phyloP scores from a whole-genome alignment of 805 yeast genomes.

The Saccharomycopsis olivae region DNA sequence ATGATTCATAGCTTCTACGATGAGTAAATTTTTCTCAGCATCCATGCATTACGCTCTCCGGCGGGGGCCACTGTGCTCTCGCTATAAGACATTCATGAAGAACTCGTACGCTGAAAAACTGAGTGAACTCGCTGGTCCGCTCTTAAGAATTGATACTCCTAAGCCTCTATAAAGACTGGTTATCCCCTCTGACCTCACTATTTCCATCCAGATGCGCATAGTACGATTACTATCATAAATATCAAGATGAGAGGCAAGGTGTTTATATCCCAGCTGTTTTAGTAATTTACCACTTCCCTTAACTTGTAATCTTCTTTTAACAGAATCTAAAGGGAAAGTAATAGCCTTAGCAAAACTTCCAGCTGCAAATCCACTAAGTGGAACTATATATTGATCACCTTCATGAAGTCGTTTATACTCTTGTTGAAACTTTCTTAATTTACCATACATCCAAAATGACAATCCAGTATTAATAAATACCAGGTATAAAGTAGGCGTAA shows the following conservation, averaged over 20 bases:
- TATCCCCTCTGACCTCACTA: constrained; percentile 13
- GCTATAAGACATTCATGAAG: no score
- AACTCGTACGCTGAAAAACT: constrained; percentile 17
- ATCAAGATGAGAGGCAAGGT: constrained; percentile 3
- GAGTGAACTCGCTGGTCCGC: constrained; percentile 18
- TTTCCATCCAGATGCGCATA: constrained; percentile 1
- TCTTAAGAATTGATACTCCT: constrained; percentile 15
- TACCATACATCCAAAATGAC: constrained; percentile 15
- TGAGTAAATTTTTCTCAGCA: no score
- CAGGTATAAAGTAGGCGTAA: constrained; percentile 29
- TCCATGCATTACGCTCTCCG: no score
- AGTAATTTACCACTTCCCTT: constrained; percentile 23
- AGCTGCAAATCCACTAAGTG: constrained; percentile 61
- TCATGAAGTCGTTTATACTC: constrained; percentile 4
- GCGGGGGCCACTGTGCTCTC: no score
- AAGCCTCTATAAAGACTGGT: constrained; percentile 15
- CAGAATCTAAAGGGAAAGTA: constrained; percentile 79
- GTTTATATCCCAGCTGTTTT: constrained; percentile 3
- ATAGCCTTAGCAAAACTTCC: constrained; percentile 64
- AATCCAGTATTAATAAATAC: constrained; percentile 16
- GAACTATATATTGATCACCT: constrained; percentile 28
- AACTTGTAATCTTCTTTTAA: constrained; percentile 71
- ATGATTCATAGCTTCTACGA: no score
- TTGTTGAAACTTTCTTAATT: constrained; percentile 26
- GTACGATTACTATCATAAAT: constrained; percentile 8